Conservation (phyloP, 306 rosid genomes). For the Dalbergia cultrata region DNA sequence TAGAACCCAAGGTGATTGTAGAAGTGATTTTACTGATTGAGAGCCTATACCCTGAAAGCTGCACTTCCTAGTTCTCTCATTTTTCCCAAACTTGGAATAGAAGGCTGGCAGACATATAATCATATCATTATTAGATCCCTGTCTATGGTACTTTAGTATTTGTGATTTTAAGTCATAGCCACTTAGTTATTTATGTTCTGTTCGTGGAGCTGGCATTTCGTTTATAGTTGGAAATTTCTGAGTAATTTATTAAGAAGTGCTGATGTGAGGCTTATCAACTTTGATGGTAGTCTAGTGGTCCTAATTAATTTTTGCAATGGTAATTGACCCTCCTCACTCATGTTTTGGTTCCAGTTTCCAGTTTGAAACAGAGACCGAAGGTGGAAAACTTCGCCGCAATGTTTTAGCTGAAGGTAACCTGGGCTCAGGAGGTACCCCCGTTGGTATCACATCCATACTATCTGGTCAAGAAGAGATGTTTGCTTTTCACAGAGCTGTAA, state of each 20-base stretch:
- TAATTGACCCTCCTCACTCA: slow-evolving; percentile 43
- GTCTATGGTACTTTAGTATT: slow-evolving; percentile 9
- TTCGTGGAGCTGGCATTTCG: slow-evolving; percentile 12
- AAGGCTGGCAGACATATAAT: slow-evolving; percentile 17
- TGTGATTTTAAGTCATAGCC: neutral
- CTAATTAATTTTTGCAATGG: slow-evolving; percentile 24
- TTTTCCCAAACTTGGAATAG: slow-evolving; percentile 1
- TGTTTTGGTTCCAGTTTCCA: slow-evolving; percentile 79
- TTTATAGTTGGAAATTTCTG: slow-evolving; percentile 1
- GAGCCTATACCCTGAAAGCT: slow-evolving; percentile 13
- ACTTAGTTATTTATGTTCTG: slow-evolving; percentile 31
- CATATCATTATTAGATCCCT: slow-evolving; percentile 25
- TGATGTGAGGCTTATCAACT: slow-evolving; percentile 30
- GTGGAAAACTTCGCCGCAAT: slow-evolving; percentile 79
- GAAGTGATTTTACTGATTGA: slow-evolving; percentile 28
- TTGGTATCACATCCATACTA: slow-evolving; percentile 73
- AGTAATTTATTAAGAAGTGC: slow-evolving; percentile 18
- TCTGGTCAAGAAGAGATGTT: slow-evolving; percentile 97
- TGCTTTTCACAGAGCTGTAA: slow-evolving; percentile 95
- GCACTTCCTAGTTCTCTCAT: neutral
- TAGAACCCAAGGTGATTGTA: slow-evolving; percentile 11
- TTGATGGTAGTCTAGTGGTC: slow-evolving; percentile 19
- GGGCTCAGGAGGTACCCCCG: slow-evolving; percentile 76
- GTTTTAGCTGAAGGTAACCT: slow-evolving; percentile 86
- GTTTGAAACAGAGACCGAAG: slow-evolving; percentile 92